Evolutionary conservation across 1,139 yeast genomes (phyloP).

Genomic region (Dujonia santamariae): DNA sequence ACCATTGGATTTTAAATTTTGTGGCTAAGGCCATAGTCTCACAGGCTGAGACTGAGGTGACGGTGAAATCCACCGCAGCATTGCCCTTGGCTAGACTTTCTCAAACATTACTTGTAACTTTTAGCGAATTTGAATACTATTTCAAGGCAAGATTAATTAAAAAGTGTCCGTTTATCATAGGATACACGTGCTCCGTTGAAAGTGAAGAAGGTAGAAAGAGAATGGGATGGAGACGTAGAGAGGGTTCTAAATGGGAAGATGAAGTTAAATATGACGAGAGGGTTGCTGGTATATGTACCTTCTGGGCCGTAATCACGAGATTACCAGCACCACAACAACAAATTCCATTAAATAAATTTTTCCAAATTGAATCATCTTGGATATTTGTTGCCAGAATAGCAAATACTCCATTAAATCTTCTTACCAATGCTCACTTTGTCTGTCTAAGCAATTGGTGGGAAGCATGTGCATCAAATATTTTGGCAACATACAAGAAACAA

Average conservation of each 20-base stretch:
- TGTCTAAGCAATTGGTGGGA: conserved; percentile 93
- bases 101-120: conserved; percentile 48
- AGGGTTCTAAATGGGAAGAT: conserved; percentile 67
- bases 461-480: conserved; percentile 59
- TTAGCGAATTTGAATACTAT: conserved; percentile 57
- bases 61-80: conserved; percentile 76
- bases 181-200: conserved; percentile 68
- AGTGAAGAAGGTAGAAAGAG: conserved; percentile 78
- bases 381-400: conserved; percentile 63
- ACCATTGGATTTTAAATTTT: conserved; percentile 73
- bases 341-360: conserved; percentile 18
- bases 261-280: conserved; percentile 77
- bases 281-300: conserved; percentile 77
- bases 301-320: conserved; percentile 73
- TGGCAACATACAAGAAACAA: conserved; percentile 62
- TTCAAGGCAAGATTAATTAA: conserved; percentile 81
- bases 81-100: conserved; percentile 75
- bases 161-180: conserved; percentile 87
- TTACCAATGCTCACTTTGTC: conserved; percentile 69
- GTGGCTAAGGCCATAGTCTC: conserved; percentile 81
- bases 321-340: conserved; percentile 13
- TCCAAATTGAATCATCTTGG: conserved; percentile 61
- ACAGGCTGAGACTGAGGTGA: conserved; percentile 91
- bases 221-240: conserved; percentile 85
- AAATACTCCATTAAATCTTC: conserved; percentile 47